Base-by-base conservation (phyloP, 2,329 filamentous ascomycete species). In the Xylariaceae sp. region DNA sequence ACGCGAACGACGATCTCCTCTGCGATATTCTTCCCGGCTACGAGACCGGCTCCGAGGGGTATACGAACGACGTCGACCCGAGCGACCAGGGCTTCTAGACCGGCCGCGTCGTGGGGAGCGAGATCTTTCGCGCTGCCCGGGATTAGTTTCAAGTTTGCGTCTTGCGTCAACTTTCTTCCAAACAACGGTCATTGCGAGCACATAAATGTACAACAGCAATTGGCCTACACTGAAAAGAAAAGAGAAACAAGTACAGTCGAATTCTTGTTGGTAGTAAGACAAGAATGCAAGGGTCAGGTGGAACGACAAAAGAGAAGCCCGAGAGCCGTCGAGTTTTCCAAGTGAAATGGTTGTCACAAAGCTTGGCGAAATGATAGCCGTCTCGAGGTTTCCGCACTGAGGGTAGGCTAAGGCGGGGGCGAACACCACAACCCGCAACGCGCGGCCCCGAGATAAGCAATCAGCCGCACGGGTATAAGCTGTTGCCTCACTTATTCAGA, bases 61-160 rank as follows among this genome's bases (percentile, higher is more conserved):
- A 74, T 89, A 92, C 55, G 89, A 92, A 68, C 89, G 87, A 72
- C 89, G 88, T 72, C 82, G 85, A 72, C 83, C 77, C 64, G 81
- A 80, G 64, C 82, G 86, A 73, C 86, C 84, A 69, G 88, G 90
- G 79, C 90, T 95, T 77, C 91, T 88, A 71, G 92, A 95, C 77
- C 91, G 87, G 75, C 85, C 84, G 76, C 88, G 86, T 73, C 88
- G 87, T 72, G 88, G 87, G 68, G 88, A 90, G 75, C 88, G 86
- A 77, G 86, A 88, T 79, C 87, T 89, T 85, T 95, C 90, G 76
- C 90, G 89, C 89, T 93, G 81, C 57, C 58, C 60, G 68, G 34
- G 37, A 50, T 76, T 64, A 76, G 74, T 66, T 67, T 65, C 50
- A 67, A 59, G 59, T 51, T 51, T 57, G 57, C 61, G 56, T 10